Evolutionary conservation across 768 basidiomycete genomes (phyloP).

Genomic region (Lactarius sanguifluus): DNA sequence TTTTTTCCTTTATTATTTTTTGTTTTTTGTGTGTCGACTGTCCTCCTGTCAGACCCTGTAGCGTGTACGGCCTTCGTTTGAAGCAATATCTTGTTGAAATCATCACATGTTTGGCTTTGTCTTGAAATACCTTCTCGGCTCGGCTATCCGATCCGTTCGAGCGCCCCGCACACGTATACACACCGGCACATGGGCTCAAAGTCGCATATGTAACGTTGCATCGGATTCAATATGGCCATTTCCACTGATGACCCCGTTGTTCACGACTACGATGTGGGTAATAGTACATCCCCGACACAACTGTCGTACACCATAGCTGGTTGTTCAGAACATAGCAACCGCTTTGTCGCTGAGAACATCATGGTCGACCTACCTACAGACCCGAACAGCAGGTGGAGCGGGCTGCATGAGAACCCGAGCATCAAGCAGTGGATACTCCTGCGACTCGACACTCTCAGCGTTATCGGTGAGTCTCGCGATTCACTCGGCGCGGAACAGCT

Average conservation of each 20-base stretch:
- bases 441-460: conserved; percentile 54
- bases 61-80: conserved; percentile 41
- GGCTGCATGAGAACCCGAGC: conserved; percentile 54
- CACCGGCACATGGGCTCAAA: neutral
- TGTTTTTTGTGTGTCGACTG: conserved; percentile 25
- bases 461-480: conserved; percentile 59
- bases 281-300: conserved; percentile 8
- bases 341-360: conserved; percentile 69
- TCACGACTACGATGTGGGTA: neutral
- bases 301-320: conserved; percentile 43
- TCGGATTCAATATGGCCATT: neutral
- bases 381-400: conserved; percentile 74
- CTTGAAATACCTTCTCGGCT: neutral
- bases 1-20: conserved; percentile 25
- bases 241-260: neutral
- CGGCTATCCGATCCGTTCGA: neutral
- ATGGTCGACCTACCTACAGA: conserved; percentile 61
- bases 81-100: conserved; percentile 34
- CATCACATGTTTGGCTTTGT: conserved; percentile 3
- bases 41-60: conserved; percentile 38
- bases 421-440: conserved; percentile 71
- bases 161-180: neutral
- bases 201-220: conserved; percentile 5
- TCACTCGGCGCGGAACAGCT: neutral
- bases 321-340: conserved; percentile 70